These are phyloP conservation scores for Acephala macrosclerotiorum DNA, from an alignment of 2,329 filamentous ascomycete species.

Conservation along the genomic window DNA sequence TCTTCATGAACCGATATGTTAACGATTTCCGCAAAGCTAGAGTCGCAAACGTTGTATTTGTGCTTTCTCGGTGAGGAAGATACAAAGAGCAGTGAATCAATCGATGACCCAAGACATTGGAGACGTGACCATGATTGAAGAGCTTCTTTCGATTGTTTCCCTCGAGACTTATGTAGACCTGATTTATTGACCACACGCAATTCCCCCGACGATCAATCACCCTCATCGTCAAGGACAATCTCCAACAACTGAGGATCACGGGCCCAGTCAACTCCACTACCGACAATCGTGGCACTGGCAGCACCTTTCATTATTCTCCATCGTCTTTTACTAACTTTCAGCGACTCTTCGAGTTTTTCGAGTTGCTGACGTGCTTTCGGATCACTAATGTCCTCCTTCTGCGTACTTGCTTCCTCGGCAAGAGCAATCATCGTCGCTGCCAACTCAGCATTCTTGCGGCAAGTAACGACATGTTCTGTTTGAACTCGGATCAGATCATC, in stretches of 20 bases:
- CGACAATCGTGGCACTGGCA: slow-evolving; percentile 78
- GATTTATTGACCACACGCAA: no score
- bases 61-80: no score
- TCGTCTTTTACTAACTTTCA: slow-evolving; percentile 68
- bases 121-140: no score
- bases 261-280: slow-evolving; percentile 85
- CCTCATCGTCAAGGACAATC: slow-evolving; percentile 74
- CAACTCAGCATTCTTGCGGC: slow-evolving; percentile 67
- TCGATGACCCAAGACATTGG: no score
- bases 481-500: slow-evolving; percentile 63
- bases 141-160: no score
- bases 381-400: slow-evolving; percentile 62
- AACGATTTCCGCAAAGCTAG: no score
- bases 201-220: slow-evolving; percentile 22
- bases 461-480: slow-evolving; percentile 62
- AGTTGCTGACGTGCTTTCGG: slow-evolving; percentile 62
- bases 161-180: no score
- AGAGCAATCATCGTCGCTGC: slow-evolving; percentile 69
- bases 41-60: no score
- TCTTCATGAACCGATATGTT: no score
- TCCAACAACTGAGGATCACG: slow-evolving; percentile 70
- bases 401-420: slow-evolving; percentile 60
- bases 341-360: slow-evolving; percentile 61
- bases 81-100: no score
- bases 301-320: slow-evolving; percentile 82